Evolutionary conservation across 1,139 yeast species (phyloP).

Genomic region (Kodamaea anthophila): DNA sequence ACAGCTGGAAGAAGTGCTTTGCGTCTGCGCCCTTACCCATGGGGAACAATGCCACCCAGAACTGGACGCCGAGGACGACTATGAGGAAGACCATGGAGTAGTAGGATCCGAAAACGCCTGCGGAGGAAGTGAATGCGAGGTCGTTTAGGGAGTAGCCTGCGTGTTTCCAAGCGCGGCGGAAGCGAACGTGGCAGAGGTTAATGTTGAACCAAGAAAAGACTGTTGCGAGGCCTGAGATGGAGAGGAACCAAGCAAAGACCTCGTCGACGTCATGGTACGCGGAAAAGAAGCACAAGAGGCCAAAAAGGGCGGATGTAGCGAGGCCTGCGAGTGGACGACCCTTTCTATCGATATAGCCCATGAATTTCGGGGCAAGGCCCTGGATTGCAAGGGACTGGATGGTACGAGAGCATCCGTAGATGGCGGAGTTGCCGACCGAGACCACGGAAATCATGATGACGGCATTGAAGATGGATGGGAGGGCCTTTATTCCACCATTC

Average conservation of each 20-base stretch:
- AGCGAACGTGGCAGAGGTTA: slow-evolving; percentile 33
- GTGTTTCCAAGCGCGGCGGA: slow-evolving; percentile 29
- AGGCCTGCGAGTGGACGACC: slow-evolving; percentile 43
- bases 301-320: slow-evolving; percentile 27
- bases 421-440: slow-evolving; percentile 43
- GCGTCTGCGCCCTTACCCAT: slow-evolving; percentile 23
- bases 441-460: slow-evolving; percentile 35
- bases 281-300: slow-evolving; percentile 36
- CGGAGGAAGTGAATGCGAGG: slow-evolving; percentile 22
- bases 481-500: slow-evolving; percentile 34
- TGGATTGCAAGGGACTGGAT: slow-evolving; percentile 36
- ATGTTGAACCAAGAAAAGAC: slow-evolving; percentile 40
- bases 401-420: slow-evolving; percentile 41
- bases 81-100: slow-evolving; percentile 27
- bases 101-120: slow-evolving; percentile 31
- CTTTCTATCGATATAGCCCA: slow-evolving; percentile 33
- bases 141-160: slow-evolving; percentile 27
- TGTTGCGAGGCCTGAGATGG: slow-evolving; percentile 37
- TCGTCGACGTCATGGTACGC: slow-evolving; percentile 33
- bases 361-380: slow-evolving; percentile 32
- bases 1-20: slow-evolving; percentile 30
- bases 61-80: slow-evolving; percentile 29
- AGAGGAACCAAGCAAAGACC: slow-evolving; percentile 38
- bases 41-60: slow-evolving; percentile 37
- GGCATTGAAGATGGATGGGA: slow-evolving; percentile 40